Evolutionary conservation across 2,329 filamentous ascomycete genomes (phyloP), one percentile per base, ranked within the genome.

Genomic region (Colletotrichum sp.): DNA sequence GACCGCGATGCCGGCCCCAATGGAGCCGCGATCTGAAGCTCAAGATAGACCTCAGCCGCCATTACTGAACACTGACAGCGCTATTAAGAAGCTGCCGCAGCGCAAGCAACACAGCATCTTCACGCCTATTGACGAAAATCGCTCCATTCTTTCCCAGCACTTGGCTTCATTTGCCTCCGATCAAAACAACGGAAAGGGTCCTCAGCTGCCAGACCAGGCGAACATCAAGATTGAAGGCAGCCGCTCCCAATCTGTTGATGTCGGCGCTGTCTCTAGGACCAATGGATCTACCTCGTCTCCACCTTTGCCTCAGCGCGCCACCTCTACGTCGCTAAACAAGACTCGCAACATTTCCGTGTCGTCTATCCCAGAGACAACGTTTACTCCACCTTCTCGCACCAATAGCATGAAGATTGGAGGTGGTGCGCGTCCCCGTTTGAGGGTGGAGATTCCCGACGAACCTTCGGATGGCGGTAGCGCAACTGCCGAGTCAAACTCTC

Each of bases 361-460:
- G 2, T 93, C 92, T 2, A 89, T 93, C 34, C 90, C 94, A 1
- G 93, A 95, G 49, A 91, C 86, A 1, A 85, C 87, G 0, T 91
- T 95, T 78, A 91, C 92, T 12, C 94, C 95, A 8, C 95, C 95
- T 0, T 93, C 93, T 24, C 91, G 95, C 49, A 93, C 94, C n/a
- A 96, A 95, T 82, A 98, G 95, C 78, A 87, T 94, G 75, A 92
- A 94, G 78, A 87, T 91, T 28, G 86, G 89, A 13, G 92, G 91
- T 71, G 92, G 92, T 10, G 93, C 95, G 80, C 91, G 96, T 71
- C 97, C 97, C 4, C 92, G 95, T 69, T 89, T 99, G 63, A 98
- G 95, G 80, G 95, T 99, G 6, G 96, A 98, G 82, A 99, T 99
- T 80, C 97, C 97, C 1, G 96, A 96, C 79, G 97, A 98, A 81